Evolutionary conservation across 169 alveolate genomes (phyloP).

Genomic region (Eimeria necatrix): DNA sequence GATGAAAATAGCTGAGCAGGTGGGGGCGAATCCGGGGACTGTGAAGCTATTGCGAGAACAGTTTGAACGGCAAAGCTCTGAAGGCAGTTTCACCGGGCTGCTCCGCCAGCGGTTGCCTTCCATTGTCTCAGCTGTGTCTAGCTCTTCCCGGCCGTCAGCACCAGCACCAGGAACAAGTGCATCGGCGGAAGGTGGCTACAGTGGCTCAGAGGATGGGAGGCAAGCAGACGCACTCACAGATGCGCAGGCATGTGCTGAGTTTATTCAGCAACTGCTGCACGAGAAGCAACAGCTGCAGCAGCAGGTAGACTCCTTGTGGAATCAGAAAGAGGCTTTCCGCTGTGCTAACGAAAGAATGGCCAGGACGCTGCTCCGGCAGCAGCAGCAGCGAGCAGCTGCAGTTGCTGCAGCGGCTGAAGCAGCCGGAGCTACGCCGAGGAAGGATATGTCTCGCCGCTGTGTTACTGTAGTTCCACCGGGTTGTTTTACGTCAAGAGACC

Average conservation of each 20-base stretch:
- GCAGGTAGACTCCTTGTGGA: conserved; percentile 70
- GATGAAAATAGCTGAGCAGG: background rate
- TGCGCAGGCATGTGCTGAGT: conserved; percentile 8
- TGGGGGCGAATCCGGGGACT: conserved; percentile 56
- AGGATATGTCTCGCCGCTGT: background rate
- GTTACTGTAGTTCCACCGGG: conserved; percentile 11
- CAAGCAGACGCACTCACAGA: background rate
- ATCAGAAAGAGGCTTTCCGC: conserved; percentile 78
- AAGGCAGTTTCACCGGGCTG: background rate
- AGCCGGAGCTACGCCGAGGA: conserved; percentile 49
- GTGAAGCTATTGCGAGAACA: conserved; percentile 31
- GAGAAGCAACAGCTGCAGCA: conserved; percentile 57
- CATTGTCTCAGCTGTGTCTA: background rate
- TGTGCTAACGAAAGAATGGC: conserved; percentile 72
- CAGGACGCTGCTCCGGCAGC: conserved; percentile 37
- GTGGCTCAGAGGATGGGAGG: background rate
- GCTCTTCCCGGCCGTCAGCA: background rate
- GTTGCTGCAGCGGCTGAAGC: conserved; percentile 27
- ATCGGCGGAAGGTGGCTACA: conserved; percentile 11
- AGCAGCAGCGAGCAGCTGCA: conserved; percentile 52
- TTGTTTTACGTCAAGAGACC: conserved; percentile 35
- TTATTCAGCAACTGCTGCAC: conserved; percentile 49
- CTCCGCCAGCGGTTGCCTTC: background rate
- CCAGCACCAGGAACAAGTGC: background rate
- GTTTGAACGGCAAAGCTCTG: conserved; percentile 12